Percentiles rank a stretch among this genome's conserved stretches.
phyloP scores from a whole-genome alignment of 768 basidiomycete species.

The Xanthoconium purpureum region DNA sequence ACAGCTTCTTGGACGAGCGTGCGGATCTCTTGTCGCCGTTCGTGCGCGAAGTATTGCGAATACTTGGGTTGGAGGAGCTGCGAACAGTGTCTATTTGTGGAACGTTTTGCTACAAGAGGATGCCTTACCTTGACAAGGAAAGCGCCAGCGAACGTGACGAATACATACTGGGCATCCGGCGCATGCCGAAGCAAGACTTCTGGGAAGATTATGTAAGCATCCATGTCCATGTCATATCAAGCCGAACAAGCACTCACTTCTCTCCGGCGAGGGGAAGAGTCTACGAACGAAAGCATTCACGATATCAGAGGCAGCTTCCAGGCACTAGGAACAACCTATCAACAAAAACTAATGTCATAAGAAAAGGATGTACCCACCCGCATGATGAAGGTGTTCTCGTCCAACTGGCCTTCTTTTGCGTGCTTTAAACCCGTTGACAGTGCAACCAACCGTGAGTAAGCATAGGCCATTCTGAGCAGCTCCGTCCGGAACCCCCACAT shows the following conservation, averaged over 20 bases:
- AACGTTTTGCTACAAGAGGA: background rate
- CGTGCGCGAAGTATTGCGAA: conserved; percentile 52
- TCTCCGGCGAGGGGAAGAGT: conserved; percentile 48
- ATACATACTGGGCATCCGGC: conserved; percentile 76
- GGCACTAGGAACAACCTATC: conserved; percentile 43
- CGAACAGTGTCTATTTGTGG: background rate
- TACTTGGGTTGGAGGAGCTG: conserved; percentile 80
- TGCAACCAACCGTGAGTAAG: conserved; percentile 66
- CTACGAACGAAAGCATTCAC: conserved; percentile 59
- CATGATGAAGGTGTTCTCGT: conserved; percentile 64
- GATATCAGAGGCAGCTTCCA: conserved; percentile 63
- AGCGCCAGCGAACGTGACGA: conserved; percentile 76
- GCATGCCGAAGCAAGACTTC: conserved; percentile 65
- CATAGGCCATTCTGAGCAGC: conserved; percentile 57
- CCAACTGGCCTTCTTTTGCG: conserved; percentile 51
- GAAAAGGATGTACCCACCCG: conserved; percentile 46
- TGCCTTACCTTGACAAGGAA: conserved; percentile 72
- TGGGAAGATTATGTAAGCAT: conserved; percentile 22
- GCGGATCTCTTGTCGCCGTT: conserved; percentile 61
- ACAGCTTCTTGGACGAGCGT: conserved; percentile 62
- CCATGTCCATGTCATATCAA: background rate
- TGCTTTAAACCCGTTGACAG: conserved; percentile 79
- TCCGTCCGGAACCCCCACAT: conserved; percentile 61
- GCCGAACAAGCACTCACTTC: conserved; percentile 39
- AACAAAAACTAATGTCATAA: background rate